Evolutionary conservation across 495 filamentous ascomycete species (phyloP).

Genomic region (Lophiotrema nucula): DNA sequence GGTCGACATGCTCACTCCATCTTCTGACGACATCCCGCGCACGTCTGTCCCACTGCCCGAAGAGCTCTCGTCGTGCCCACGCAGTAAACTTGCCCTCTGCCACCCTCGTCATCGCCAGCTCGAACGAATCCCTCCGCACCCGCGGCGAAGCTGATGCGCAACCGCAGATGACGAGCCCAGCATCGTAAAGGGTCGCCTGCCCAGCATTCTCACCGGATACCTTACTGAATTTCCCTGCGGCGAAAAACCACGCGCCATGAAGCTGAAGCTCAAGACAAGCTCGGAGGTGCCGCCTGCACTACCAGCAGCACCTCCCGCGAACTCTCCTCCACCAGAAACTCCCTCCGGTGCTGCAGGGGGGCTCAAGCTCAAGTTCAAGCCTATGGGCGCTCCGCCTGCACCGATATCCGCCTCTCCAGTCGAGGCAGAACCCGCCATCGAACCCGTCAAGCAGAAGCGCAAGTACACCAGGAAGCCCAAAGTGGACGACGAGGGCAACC

Average conservation of each 20-base stretch:
- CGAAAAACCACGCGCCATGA: not conserved
- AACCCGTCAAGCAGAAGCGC: conserved; percentile 34
- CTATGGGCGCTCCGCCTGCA: conserved; percentile 18
- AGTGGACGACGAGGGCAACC: conserved; percentile 32
- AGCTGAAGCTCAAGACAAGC: conserved; percentile 54
- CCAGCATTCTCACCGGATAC: no score
- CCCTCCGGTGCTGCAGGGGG: not conserved
- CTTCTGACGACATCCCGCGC: no score
- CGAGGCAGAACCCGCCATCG: not conserved
- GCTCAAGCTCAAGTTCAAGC: conserved; percentile 50
- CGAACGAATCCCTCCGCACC: no score
- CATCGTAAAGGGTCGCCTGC: no score
- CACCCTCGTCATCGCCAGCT: no score
- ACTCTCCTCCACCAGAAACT: conserved; percentile 9
- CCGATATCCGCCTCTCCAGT: conserved; percentile 21
- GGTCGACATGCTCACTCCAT: no score
- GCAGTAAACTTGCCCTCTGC: no score
- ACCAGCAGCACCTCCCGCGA: conserved; percentile 35
- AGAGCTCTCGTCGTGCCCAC: no score
- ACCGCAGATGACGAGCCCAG: no score
- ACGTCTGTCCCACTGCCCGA: no score
- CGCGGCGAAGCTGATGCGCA: no score
- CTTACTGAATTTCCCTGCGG: no score
- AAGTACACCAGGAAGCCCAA: conserved; percentile 39
- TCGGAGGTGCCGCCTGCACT: conserved; percentile 20